Percentiles rank a stretch among this genome's conserved stretches.
Conservation (phyloP, 805 yeast species). For the Cyberlindnera mycetangii region DNA sequence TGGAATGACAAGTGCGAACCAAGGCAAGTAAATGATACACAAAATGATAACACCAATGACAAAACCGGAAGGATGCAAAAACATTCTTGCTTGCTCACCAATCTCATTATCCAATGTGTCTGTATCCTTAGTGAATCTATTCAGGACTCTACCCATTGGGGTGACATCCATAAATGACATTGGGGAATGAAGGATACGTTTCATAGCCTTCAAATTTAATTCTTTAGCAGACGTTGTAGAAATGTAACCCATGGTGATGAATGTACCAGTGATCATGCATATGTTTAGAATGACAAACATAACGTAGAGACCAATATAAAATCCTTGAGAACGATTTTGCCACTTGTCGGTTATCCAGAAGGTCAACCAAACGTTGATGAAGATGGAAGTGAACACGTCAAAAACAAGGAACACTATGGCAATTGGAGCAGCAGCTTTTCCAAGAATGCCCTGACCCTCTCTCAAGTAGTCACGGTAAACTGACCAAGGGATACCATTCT, state of each 20-base stretch:
- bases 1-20: slow-evolving; percentile 67
- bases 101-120: slow-evolving; percentile 80
- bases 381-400: slow-evolving; percentile 50
- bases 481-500: slow-evolving; percentile 45
- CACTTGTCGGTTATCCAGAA: slow-evolving; percentile 72
- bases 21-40: slow-evolving; percentile 69
- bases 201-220: slow-evolving; percentile 62
- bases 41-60: slow-evolving; percentile 63
- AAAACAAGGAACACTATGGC: slow-evolving; percentile 27
- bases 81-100: slow-evolving; percentile 63
- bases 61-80: slow-evolving; percentile 50
- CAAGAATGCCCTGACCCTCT: slow-evolving; percentile 53
- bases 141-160: slow-evolving; percentile 83
- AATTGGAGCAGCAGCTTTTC: slow-evolving; percentile 29
- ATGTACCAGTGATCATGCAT: slow-evolving; percentile 40
- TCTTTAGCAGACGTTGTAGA: slow-evolving; percentile 52
- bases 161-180: slow-evolving; percentile 83
- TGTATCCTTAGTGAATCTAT: slow-evolving; percentile 82
- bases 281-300: slow-evolving; percentile 53
- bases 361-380: slow-evolving; percentile 76
- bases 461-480: slow-evolving; percentile 51
- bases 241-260: slow-evolving; percentile 46
- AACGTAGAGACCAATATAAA: slow-evolving; percentile 74
- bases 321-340: slow-evolving; percentile 40
- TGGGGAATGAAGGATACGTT: slow-evolving; percentile 66